Conservation (phyloP, 108 stramenopile species). For the Skeletonema menzelii region DNA sequence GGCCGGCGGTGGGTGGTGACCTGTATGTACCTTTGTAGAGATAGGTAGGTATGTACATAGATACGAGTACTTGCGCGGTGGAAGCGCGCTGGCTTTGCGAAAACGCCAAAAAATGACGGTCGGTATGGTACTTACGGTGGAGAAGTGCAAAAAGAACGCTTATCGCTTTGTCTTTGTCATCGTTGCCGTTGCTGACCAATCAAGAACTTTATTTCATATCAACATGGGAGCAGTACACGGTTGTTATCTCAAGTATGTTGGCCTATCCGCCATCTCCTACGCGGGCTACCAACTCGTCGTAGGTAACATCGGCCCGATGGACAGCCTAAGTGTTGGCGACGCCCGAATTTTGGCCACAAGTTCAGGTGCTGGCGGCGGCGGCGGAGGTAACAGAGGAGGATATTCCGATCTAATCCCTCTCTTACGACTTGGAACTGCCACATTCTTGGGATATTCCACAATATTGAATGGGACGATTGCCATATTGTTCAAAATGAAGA, state of each 20-base stretch:
- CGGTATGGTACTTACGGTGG: too few species aligned
- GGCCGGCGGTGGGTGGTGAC: too few species aligned
- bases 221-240: conserved; percentile 89
- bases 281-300: conserved; percentile 63
- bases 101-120: too few species aligned
- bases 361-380: conserved; percentile 4
- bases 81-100: too few species aligned
- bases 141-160: too few species aligned
- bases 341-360: conserved; percentile 27
- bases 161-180: too few species aligned
- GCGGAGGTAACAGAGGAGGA: background rate
- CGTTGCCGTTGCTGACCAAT: too few species aligned
- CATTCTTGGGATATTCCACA: conserved; percentile 71
- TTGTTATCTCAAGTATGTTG: conserved; percentile 89
- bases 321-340: conserved; percentile 3
- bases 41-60: too few species aligned
- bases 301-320: conserved; percentile 44
- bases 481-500: conserved; percentile 72
- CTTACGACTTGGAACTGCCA: conserved; percentile 41
- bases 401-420: conserved; percentile 16
- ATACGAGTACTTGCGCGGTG: too few species aligned
- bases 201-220: too few species aligned
- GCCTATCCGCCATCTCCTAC: conserved; percentile 72
- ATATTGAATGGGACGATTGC: conserved; percentile 79
- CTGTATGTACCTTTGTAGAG: too few species aligned